These are phyloP conservation scores for Mycothermus thermophilus DNA, from an alignment of 495 filamentous ascomycete genomes.

Conservation along the genomic window DNA sequence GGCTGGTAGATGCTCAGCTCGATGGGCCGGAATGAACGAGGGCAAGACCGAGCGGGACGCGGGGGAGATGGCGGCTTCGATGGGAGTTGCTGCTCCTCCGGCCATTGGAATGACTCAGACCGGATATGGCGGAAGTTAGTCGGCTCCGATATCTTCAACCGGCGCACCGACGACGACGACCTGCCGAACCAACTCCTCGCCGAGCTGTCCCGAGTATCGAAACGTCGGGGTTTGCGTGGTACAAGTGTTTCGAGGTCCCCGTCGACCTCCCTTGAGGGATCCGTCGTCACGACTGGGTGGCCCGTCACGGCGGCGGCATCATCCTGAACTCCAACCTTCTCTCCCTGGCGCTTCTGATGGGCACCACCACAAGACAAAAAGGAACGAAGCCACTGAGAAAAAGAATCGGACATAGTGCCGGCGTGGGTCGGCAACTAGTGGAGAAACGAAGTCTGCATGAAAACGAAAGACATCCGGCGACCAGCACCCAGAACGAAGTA, in stretches of 20 bases:
- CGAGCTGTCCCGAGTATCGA: slow-evolving; percentile 22
- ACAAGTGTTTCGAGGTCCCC: no score
- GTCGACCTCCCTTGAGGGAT: slow-evolving; percentile 20
- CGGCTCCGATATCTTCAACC: slow-evolving; percentile 34
- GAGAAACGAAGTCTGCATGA: slow-evolving; percentile 10
- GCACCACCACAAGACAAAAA: slow-evolving; percentile 28
- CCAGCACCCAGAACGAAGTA: slow-evolving; percentile 9
- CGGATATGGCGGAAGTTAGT: slow-evolving; percentile 37
- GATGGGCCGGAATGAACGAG: slow-evolving; percentile 48
- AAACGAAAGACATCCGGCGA: slow-evolving; percentile 21
- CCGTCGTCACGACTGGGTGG: slow-evolving; percentile 25
- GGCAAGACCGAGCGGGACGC: slow-evolving; percentile 13
- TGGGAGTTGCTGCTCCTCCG: slow-evolving; percentile 15
- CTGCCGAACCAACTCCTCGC: slow-evolving; percentile 22
- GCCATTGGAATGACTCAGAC: slow-evolving; percentile 35
- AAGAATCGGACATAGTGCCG: slow-evolving; percentile 27
- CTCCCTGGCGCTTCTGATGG: slow-evolving; percentile 22
- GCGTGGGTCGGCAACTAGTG: slow-evolving; percentile 19
- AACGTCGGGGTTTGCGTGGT: no score
- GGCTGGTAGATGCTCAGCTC: slow-evolving; percentile 62
- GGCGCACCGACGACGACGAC: slow-evolving; percentile 23
- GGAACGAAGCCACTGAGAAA: slow-evolving; percentile 28
- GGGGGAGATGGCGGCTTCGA: slow-evolving; percentile 5
- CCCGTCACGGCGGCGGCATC: slow-evolving; percentile 24
- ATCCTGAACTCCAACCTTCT: no score